These are phyloP conservation scores for Lodderomyces parapsilosis DNA, from an alignment of 1,139 yeast genomes.

Conservation along the genomic window DNA sequence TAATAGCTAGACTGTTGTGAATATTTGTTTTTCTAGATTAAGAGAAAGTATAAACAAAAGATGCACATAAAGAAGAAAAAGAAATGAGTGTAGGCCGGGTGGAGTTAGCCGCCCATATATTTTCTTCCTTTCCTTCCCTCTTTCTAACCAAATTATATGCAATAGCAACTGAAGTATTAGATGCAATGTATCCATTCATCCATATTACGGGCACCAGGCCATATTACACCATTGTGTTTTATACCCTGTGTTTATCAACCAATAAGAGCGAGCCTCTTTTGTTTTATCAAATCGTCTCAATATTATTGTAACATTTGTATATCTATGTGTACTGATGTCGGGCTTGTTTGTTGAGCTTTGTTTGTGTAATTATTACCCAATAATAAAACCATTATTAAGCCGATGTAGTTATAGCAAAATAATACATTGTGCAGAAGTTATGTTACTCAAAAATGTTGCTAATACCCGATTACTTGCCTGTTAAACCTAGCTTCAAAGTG, in stretches of 20 bases:
- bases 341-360: not conserved
- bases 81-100: conserved; percentile 1
- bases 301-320: too few relatives aligned
- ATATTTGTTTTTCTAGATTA: not conserved
- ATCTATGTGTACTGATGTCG: not conserved
- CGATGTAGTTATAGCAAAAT: not conserved
- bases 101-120: not conserved
- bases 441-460: not conserved
- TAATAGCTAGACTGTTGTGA: too few relatives aligned
- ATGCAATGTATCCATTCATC: too few relatives aligned
- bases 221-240: too few relatives aligned
- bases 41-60: conserved; percentile 1
- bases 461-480: not conserved
- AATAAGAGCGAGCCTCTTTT: too few relatives aligned
- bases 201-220: too few relatives aligned
- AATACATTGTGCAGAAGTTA: too few relatives aligned
- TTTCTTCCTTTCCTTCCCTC: too few relatives aligned
- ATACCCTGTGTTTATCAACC: too few relatives aligned
- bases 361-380: conserved; percentile 2
- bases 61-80: not conserved
- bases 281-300: not conserved
- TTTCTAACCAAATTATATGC: not conserved
- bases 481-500: not conserved
- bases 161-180: not conserved
- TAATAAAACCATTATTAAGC: not conserved